Evolutionary conservation across 2,329 filamentous ascomycete genomes (phyloP).

Genomic region (Talaromyces sp.): DNA sequence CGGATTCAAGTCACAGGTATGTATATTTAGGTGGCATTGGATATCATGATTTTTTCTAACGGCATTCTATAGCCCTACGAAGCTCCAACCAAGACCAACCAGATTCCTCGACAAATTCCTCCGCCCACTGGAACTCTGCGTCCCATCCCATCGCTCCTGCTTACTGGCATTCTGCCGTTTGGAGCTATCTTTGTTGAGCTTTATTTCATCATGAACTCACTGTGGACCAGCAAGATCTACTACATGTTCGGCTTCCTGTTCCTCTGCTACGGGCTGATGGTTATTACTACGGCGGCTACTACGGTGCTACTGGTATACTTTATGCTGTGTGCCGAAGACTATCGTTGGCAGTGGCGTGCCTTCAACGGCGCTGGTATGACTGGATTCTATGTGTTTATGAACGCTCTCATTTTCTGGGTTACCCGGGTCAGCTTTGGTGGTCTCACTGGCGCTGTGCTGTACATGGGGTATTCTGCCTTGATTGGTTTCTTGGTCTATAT

Average conservation of each 20-base stretch:
- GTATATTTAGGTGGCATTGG: slow-evolving; percentile 10
- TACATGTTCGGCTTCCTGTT: slow-evolving; percentile 99
- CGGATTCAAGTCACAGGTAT: slow-evolving; percentile 68
- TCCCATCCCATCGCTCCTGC: slow-evolving; percentile 81
- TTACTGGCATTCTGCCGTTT: slow-evolving; percentile 90
- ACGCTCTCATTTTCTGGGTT: slow-evolving; percentile 85
- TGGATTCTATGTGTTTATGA: slow-evolving; percentile 85
- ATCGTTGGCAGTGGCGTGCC: slow-evolving; percentile 97
- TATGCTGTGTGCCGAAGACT: slow-evolving; percentile 91
- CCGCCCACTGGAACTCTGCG: slow-evolving; percentile 77
- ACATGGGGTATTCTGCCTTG: slow-evolving; percentile 86
- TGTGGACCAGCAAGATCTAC: slow-evolving; percentile 98
- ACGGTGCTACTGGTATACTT: slow-evolving; percentile 96
- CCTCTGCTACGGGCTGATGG: slow-evolving; percentile 95
- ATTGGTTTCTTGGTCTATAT: slow-evolving; percentile 91
- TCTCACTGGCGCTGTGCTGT: slow-evolving; percentile 81
- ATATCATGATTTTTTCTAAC: not conserved
- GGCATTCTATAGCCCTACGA: slow-evolving; percentile 53
- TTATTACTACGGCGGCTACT: slow-evolving; percentile 86
- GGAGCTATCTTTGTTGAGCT: slow-evolving; percentile 97
- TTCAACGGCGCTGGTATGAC: slow-evolving; percentile 90
- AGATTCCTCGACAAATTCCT: slow-evolving; percentile 95
- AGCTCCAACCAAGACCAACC: slow-evolving; percentile 87
- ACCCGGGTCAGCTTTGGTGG: slow-evolving; percentile 82
- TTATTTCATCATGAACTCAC: slow-evolving; percentile 98